phyloP scores from a whole-genome alignment of 805 yeast genomes.

The Ogataea nonfermentans region DNA sequence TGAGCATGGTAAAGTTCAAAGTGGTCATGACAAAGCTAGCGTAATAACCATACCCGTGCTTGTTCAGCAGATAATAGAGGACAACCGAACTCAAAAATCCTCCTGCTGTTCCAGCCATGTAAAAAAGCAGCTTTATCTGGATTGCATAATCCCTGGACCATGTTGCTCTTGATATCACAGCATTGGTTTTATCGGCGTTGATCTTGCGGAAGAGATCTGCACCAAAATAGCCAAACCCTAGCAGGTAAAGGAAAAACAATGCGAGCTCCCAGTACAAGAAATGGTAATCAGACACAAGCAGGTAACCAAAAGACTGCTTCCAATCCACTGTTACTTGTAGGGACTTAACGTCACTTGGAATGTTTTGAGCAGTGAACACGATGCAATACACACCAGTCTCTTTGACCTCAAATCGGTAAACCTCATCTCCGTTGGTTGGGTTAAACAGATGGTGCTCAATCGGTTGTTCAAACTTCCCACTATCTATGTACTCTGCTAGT shows the following conservation, averaged over 20 bases:
- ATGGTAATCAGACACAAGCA: constrained; percentile 31
- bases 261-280: constrained; percentile 24
- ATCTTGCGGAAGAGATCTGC: constrained; percentile 17
- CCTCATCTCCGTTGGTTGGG: constrained; percentile 3
- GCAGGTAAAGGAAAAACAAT: constrained; percentile 24
- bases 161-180: constrained; percentile 19
- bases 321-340: constrained; percentile 27
- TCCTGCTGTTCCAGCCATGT: constrained; percentile 19
- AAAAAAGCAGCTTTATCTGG: constrained; percentile 29
- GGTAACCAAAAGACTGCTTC: constrained; percentile 34
- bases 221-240: constrained; percentile 15
- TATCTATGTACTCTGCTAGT: constrained; percentile 21
- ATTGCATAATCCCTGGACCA: constrained; percentile 22
- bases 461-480: constrained; percentile 14
- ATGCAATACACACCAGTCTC: constrained; percentile 30
- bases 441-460: constrained; percentile 20
- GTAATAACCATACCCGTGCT: constrained; percentile 26
- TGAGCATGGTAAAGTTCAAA: constrained; percentile 22
- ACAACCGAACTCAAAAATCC: constrained; percentile 18
- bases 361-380: constrained; percentile 19
- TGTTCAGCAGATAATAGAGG: constrained; percentile 23
- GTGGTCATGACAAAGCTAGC: constrained; percentile 21
- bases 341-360: constrained; percentile 11
- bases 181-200: constrained; percentile 19
- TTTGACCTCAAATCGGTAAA: constrained; percentile 17